These are phyloP conservation scores for Alternaria gaisen DNA, from an alignment of 2,329 filamentous ascomycete genomes.

Conservation along the genomic window DNA sequence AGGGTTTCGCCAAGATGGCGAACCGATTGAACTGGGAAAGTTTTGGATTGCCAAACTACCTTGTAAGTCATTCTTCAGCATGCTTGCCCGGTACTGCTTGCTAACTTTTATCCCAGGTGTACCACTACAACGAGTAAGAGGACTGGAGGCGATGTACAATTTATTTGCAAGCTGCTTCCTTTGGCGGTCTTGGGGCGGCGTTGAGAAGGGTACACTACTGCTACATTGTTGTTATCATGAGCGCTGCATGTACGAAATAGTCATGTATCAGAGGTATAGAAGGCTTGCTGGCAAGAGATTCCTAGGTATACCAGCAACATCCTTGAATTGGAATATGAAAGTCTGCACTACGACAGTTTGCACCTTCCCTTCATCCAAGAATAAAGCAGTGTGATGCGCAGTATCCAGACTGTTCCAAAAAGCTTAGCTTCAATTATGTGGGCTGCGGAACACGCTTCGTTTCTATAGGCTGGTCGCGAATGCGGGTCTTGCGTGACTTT, in stretches of 20 bases:
- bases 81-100: not conserved
- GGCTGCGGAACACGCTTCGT: conserved; percentile 8
- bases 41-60: conserved; percentile 94
- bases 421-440: not conserved
- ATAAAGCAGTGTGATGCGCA: not conserved
- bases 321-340: conserved; percentile 11
- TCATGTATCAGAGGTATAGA: conserved; percentile 10
- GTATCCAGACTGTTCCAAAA: not conserved
- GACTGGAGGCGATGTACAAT: not conserved
- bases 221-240: conserved; percentile 15
- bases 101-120: conserved; percentile 66
- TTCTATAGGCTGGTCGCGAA: conserved; percentile 9
- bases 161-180: conserved; percentile 12
- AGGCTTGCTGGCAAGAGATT: conserved; percentile 26
- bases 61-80: conserved; percentile 65
- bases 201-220: conserved; percentile 21
- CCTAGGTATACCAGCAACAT: conserved; percentile 10
- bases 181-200: conserved; percentile 45
- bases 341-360: not conserved
- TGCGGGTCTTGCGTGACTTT: conserved; percentile 6
- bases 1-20: conserved; percentile 98
- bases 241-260: conserved; percentile 21
- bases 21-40: conserved; percentile 84
- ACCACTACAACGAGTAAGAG: conserved; percentile 85
- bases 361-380: not conserved